Evolutionary conservation across 148 eudicot genomes (phyloP).

Genomic region (Cornus suecica): DNA sequence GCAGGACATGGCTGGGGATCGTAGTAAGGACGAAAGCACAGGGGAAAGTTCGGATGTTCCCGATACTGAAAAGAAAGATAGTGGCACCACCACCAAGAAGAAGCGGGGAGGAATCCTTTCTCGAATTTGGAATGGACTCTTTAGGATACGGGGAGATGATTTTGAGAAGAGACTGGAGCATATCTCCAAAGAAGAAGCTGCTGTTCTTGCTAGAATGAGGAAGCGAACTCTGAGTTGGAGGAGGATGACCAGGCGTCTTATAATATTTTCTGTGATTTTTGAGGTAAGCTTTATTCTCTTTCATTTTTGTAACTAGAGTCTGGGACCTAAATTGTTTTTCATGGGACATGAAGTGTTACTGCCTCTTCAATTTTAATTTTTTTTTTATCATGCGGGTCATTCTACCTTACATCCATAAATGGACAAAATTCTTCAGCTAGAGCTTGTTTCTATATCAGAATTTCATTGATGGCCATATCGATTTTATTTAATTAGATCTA

Average conservation of each 20-base stretch:
- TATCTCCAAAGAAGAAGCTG: constrained; percentile 70
- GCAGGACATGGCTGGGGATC: constrained; percentile 64
- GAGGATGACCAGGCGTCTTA: constrained; percentile 50
- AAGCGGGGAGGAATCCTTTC: constrained; percentile 48
- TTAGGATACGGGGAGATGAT: constrained; percentile 60
- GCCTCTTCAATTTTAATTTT: no score
- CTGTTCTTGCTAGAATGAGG: constrained; percentile 56
- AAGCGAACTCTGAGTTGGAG: constrained; percentile 64
- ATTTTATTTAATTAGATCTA: neutral
- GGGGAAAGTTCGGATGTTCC: constrained; percentile 26
- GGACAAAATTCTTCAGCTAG: neutral
- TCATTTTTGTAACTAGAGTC: neutral
- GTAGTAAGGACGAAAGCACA: constrained; percentile 36
- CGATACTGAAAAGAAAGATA: constrained; percentile 34
- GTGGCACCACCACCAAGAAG: constrained; percentile 26
- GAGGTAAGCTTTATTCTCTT: constrained; percentile 47
- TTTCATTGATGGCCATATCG: neutral
- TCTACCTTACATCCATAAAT: no score
- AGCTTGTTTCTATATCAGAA: constrained; percentile 9
- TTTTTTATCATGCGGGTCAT: no score
- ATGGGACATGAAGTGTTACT: no score
- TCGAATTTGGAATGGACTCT: constrained; percentile 62
- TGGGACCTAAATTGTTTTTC: no score
- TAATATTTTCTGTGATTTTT: constrained; percentile 51
- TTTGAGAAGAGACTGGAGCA: constrained; percentile 68